Base-by-base conservation (phyloP, 805 yeast genomes). In the Scheffersomyces amazonensis region DNA sequence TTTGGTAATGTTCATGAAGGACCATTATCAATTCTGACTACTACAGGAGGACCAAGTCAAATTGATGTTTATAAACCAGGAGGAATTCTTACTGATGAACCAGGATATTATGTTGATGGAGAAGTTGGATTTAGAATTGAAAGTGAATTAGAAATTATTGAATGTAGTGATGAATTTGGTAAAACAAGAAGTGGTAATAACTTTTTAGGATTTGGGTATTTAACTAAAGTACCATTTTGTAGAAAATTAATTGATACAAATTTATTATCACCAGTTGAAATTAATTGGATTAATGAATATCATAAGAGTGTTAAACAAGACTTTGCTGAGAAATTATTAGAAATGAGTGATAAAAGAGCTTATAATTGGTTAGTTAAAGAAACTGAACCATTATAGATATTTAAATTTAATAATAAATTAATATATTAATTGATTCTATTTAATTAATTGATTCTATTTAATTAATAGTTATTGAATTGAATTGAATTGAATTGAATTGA, bases 1-100 rank as follows among this genome's bases (percentile, higher is more conserved):
- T 91, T 75, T 56, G 78, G 95, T 32, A 83, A 84, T 58, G 98
- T 93, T 13, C 99, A 93, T 58, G 96, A 95, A 54, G 93, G 95
- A 0, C 98, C 98, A 1, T 75, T 91, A 39, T 95, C 90, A 12
- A 80, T 93, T 42, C 87, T 84, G 41, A 65, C 73, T 12, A 63
- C 76, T 18, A 63, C 69, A 23, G 68, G 75, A 8, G 75, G 73
- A 31, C 80, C 88, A 5, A 58, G 76, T 34, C 62, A 71, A 38
- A 69, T 69, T 11, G 54, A 56, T n/a, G 55, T 58, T 18, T 67
- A 63, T 43, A 49, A 55, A 32, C 54, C 56, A 19, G 97, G 97
- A 4, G 87, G 83, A 49, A 74, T 90, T 17, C 65, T 88, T 29
- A 83, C 95, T 35, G 90, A 90, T 62, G 99, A 93, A 60, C 99